Evolutionary conservation across 805 yeast species (phyloP).

Genomic region (Diddensiella transvaalensis): DNA sequence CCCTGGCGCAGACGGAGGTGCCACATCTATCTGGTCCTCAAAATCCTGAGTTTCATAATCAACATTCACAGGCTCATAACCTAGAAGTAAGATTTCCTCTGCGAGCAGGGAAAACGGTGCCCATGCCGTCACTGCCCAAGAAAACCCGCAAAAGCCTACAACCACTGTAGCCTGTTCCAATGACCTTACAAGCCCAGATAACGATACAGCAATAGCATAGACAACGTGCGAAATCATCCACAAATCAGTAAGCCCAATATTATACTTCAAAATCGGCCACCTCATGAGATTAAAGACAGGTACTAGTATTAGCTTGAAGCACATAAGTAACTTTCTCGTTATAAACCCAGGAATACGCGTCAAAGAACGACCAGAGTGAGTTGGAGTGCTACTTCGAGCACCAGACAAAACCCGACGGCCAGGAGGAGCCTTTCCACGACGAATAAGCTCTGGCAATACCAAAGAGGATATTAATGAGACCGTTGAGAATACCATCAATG

Average conservation of each 20-base stretch:
- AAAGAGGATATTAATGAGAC: slow-evolving; percentile 41
- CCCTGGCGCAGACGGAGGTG: background rate
- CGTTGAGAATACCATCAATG: slow-evolving; percentile 41
- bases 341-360: slow-evolving; percentile 2
- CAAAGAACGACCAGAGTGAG: background rate
- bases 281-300: slow-evolving; percentile 8
- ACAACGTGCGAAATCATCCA: slow-evolving; percentile 54
- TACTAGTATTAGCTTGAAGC: background rate
- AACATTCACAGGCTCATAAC: background rate
- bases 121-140: slow-evolving; percentile 70
- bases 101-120: slow-evolving; percentile 63
- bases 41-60: slow-evolving; percentile 3
- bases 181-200: slow-evolving; percentile 44
- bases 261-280: background rate
- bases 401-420: background rate
- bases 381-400: background rate
- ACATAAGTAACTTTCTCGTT: background rate
- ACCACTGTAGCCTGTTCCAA: slow-evolving; percentile 46
- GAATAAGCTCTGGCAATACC: slow-evolving; percentile 21
- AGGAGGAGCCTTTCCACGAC: background rate
- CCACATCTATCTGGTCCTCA: background rate
- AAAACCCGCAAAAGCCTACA: slow-evolving; percentile 53
- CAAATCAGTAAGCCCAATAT: slow-evolving; percentile 16
- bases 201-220: slow-evolving; percentile 48
- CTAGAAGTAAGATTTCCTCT: slow-evolving; percentile 37